Percentiles rank a stretch among this genome's conserved stretches.
These are phyloP conservation scores for Ogataea ramenticola DNA, from an alignment of 805 yeast genomes.

Conservation along the genomic window DNA sequence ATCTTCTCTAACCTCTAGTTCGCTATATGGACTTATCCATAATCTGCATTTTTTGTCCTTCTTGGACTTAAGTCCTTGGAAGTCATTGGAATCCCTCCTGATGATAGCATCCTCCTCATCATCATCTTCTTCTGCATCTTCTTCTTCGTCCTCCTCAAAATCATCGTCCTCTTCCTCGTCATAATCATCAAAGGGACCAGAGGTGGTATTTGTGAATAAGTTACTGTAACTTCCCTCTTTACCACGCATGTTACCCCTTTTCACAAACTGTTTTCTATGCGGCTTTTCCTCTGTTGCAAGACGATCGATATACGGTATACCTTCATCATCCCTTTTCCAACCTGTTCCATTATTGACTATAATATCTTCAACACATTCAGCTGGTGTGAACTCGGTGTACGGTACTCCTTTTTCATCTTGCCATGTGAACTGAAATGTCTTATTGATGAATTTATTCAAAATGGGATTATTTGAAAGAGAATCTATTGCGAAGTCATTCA, in stretches of 20 bases:
- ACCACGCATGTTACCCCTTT: neutral
- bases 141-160: constrained; percentile 1
- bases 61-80: neutral
- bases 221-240: neutral
- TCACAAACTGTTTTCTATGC: neutral
- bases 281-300: neutral
- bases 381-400: constrained; percentile 50
- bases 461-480: constrained; percentile 1
- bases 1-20: constrained; percentile 25
- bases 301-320: constrained; percentile 32
- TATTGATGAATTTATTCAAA: constrained; percentile 18
- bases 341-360: constrained; percentile 61
- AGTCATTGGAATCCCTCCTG: neutral
- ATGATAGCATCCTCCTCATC: constrained; percentile 1
- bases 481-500: neutral
- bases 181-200: neutral
- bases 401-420: constrained; percentile 13
- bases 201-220: neutral
- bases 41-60: neutral
- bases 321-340: constrained; percentile 47
- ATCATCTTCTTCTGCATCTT: neutral
- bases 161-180: neutral
- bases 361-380: constrained; percentile 68
- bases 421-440: constrained; percentile 26
- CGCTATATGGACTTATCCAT: constrained; percentile 20